Base-by-base conservation (phyloP, 441 rosid genomes). In the Hura crepitans region DNA sequence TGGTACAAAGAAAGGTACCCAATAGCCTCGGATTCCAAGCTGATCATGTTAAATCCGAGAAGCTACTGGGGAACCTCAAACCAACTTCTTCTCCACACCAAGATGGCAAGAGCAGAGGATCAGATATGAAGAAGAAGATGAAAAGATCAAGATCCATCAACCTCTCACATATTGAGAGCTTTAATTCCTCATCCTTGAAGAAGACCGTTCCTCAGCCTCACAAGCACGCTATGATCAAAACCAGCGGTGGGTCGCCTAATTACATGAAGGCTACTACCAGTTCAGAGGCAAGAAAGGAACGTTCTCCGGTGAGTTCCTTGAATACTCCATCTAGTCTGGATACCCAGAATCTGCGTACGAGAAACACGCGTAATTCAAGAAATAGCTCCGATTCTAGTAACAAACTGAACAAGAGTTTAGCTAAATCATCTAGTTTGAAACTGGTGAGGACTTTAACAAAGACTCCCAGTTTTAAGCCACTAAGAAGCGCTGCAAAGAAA, bases 191-290 rank as follows among this genome's bases (percentile, higher is more conserved):
- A 31, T 33, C 86, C 45, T 37, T 56, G 69, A 80, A 61, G 75
- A 73, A 77, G 27, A 33, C 63, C n/a, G 39, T 75, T 23, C 64
- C 91, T 20, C 85, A 64, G 42, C 84, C 78, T 47, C 84, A 72
- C 76, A 79, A 78, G 83, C 84, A 78, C 70, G 17, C 73, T 73
- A 58, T 76, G 39, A 66, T 62, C 72, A 85, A 73, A 80, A 33
- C 73, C 8, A 33, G 73, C 53, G 79, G 74, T 11, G 80, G 79
- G 2, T 80, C 89, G 30, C 96, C 96, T 8, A 94, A 90, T 78
- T 91, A 91, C 81, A 94, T 90, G 97, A 94, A 89, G 83, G 84
- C 84, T 43, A 94, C 98, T 11, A 84, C 83, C 82, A 78, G 97
- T 66, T 94, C 93, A 35, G 86, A 86, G 79, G 96, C 96, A 27